Base-by-base conservation (phyloP, 257 asterid species). In the Ilex asprella region DNA sequence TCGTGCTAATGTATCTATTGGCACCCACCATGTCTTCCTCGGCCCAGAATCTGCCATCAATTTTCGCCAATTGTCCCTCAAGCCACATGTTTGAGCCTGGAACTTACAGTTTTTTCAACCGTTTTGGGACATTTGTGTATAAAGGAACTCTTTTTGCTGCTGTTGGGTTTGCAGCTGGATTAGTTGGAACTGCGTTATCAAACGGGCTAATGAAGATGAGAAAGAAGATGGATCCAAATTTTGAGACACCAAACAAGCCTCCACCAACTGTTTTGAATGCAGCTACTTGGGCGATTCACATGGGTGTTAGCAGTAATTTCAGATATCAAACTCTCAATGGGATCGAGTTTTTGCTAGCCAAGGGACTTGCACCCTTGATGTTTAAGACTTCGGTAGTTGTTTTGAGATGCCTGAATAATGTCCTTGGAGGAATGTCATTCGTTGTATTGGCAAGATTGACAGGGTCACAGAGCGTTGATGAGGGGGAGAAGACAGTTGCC, bases 1-100 rank as follows among this genome's bases (percentile, higher is more conserved):
- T 91, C 16, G 81, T 81, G 57, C 93, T 91, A 41, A 91, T 91
- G 98, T 91, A 91, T 68, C 84, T 88, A 53, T 60, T 91, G 55
- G 95, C 98, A 32, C 98, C 98, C 7, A 80, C 94, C n/a, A 62
- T 81, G 70, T 58, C 89, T 11, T 59, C 85, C 6, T 60, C 88
- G 27, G 46, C 51, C 67, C 73, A 78, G 56, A 39, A 69, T 9
- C 85, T 88, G 27, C 98, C 98, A 5, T 73, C 78, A 54, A 76
- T 91, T 58, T 88, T 91, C 21, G 87, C 95, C 1, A 49, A 66
- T 68, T 91, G 86, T 39, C 96, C 98, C 2, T 60, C 83, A 10
- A 84, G 98, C 76, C 96, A 91, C 67, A 88, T 91, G 98, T 88
- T 91, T 50, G 91, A 91, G 70, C 93, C 91, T 0, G 98, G 98